phyloP scores from a whole-genome alignment of 495 filamentous ascomycete species.

The Penicillium salamii region DNA sequence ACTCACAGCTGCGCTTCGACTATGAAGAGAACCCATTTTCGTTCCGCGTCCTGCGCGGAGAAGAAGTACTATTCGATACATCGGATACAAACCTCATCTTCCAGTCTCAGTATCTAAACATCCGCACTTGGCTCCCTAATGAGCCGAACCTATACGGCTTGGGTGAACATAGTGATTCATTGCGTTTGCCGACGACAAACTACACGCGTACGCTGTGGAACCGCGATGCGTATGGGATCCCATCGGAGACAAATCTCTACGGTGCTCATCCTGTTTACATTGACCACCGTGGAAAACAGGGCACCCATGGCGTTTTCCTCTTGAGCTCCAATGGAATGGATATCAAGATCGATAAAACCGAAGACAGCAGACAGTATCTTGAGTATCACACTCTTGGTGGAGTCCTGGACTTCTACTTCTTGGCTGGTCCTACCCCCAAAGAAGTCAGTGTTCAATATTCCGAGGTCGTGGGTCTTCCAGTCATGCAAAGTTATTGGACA shows the following conservation, averaged over 20 bases:
- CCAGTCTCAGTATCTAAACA: conserved; percentile 71
- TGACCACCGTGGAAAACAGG: conserved; percentile 63
- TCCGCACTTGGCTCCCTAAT: conserved; percentile 66
- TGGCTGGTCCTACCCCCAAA: conserved; percentile 68
- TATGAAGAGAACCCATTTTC: conserved; percentile 69
- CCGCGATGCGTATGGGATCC: conserved; percentile 67
- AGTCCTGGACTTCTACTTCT: conserved; percentile 80
- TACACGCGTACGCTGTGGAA: conserved; percentile 82
- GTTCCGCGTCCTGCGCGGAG: conserved; percentile 62
- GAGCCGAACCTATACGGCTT: conserved; percentile 75
- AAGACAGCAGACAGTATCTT: conserved; percentile 63
- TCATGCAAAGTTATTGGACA: conserved; percentile 84
- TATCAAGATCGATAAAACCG: conserved; percentile 69
- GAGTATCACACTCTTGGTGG: conserved; percentile 85
- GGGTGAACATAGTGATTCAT: conserved; percentile 74
- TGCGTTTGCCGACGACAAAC: conserved; percentile 67
- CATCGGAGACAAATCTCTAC: conserved; percentile 72
- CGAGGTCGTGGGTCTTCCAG: conserved; percentile 62
- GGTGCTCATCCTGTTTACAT: conserved; percentile 83
- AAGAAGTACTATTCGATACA: conserved; percentile 79
- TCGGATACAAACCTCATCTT: conserved; percentile 68
- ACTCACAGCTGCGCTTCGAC: conserved; percentile 56
- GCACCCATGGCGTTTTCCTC: conserved; percentile 80
- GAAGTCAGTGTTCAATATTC: conserved; percentile 74
- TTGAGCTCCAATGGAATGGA: conserved; percentile 88